Evolutionary conservation across 192 early-diverging fungal species (phyloP).

Genomic region (Funneliformis mosseae): DNA sequence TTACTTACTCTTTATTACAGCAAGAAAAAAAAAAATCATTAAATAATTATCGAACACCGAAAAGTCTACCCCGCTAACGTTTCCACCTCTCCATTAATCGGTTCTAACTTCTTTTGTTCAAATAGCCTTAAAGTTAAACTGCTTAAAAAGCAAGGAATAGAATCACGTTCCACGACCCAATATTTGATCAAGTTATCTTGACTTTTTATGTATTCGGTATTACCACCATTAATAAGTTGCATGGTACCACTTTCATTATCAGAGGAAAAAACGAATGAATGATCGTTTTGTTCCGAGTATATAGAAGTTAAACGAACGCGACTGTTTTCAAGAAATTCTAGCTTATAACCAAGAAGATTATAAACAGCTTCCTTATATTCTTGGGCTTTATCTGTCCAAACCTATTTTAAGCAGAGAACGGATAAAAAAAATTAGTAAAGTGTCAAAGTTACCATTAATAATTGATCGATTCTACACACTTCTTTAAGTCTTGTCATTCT

Average conservation of each 20-base stretch:
- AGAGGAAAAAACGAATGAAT: slow-evolving; percentile 75
- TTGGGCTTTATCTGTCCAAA: slow-evolving; percentile 65
- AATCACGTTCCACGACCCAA: slow-evolving; percentile 70
- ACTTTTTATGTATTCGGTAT: slow-evolving; percentile 60
- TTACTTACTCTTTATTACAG: neutral
- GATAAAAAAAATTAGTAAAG: neutral
- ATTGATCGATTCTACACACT: slow-evolving; percentile 38
- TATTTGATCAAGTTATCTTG: slow-evolving; percentile 58
- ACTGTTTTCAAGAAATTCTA: slow-evolving; percentile 70
- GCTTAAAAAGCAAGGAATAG: slow-evolving; percentile 85
- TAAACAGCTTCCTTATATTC: slow-evolving; percentile 78
- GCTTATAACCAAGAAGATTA: slow-evolving; percentile 68
- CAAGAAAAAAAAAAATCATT: no score
- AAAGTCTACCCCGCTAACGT: neutral
- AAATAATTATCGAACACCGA: neutral
- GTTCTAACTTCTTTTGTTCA: slow-evolving; percentile 40
- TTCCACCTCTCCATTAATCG: neutral
- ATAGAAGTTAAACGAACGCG: slow-evolving; percentile 76
- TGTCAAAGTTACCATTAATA: neutral
- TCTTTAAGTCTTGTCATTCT: slow-evolving; percentile 68
- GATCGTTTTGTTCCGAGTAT: slow-evolving; percentile 61
- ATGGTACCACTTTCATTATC: slow-evolving; percentile 69
- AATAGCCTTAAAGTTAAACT: slow-evolving; percentile 69
- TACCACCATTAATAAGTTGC: slow-evolving; percentile 68
- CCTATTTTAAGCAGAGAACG: slow-evolving; percentile 40